phyloP scores from a whole-genome alignment of 768 basidiomycete genomes.

The Auricularia auricula-judae region DNA sequence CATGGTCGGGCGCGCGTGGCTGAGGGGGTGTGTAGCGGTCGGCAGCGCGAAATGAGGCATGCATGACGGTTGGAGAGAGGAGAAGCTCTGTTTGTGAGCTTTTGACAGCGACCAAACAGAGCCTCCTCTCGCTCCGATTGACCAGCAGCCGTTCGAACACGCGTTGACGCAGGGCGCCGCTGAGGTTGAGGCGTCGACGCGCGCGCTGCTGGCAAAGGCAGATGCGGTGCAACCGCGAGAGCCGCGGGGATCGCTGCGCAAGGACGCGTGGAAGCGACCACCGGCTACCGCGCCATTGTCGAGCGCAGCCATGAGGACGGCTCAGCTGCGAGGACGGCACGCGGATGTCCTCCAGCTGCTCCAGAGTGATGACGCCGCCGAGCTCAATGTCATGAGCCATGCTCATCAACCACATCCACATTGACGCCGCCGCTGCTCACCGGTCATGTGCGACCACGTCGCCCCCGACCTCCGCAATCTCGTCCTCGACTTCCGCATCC shows the following conservation, averaged over 20 bases:
- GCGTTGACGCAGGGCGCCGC: background rate
- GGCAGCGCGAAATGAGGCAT: too few species aligned
- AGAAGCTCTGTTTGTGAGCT: too few species aligned
- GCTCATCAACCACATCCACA: slow-evolving; percentile 53
- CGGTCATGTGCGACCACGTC: slow-evolving; percentile 56
- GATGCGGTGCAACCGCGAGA: background rate
- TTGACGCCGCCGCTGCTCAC: slow-evolving; percentile 49
- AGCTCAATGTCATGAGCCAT: slow-evolving; percentile 48
- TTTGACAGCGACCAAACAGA: too few species aligned
- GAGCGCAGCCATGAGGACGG: slow-evolving; percentile 34
- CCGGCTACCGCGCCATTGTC: slow-evolving; percentile 54
- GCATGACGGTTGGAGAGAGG: too few species aligned
- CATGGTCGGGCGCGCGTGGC: too few species aligned
- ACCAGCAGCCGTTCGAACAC: too few species aligned
- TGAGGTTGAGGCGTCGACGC: background rate
- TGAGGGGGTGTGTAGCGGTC: too few species aligned
- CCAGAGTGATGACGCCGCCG: slow-evolving; percentile 61
- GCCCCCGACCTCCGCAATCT: slow-evolving; percentile 38
- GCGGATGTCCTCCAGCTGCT: slow-evolving; percentile 67
- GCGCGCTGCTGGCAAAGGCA: background rate
- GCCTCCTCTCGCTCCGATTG: too few species aligned
- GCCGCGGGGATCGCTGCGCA: background rate
- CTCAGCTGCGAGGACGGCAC: slow-evolving; percentile 55
- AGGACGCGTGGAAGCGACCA: slow-evolving; percentile 28
- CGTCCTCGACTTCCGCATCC: slow-evolving; percentile 45